Evolutionary conservation across 2,329 filamentous ascomycete species (phyloP).

Genomic region (Calonectria pteridis): DNA sequence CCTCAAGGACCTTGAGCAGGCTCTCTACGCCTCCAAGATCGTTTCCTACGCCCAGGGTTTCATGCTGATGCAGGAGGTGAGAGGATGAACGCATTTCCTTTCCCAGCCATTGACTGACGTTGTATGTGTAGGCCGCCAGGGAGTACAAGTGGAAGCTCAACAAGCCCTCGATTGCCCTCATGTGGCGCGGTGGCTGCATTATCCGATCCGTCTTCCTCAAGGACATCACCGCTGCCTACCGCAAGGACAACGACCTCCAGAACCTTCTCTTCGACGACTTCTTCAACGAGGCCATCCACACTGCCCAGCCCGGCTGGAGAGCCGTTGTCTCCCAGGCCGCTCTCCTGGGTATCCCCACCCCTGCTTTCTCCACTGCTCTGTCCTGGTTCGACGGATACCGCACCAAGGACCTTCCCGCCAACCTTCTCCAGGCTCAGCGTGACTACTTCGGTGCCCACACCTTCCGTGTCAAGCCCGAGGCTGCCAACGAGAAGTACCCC

Average conservation of each 20-base stretch:
- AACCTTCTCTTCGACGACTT: slow-evolving; percentile 99
- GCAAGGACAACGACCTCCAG: slow-evolving; percentile 92
- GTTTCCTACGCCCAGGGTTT: slow-evolving; percentile 99
- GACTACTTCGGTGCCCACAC: slow-evolving; percentile 99
- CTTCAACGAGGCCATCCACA: slow-evolving; percentile 99
- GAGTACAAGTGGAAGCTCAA: slow-evolving; percentile 99
- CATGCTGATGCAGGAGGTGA: slow-evolving; percentile 99
- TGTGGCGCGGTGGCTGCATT: slow-evolving; percentile 99
- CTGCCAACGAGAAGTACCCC: slow-evolving; percentile 82
- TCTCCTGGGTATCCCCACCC: slow-evolving; percentile 94
- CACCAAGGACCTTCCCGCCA: slow-evolving; percentile 96
- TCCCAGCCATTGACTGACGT: slow-evolving; percentile 12
- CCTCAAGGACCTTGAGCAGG: slow-evolving; percentile 97
- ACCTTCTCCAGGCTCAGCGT: slow-evolving; percentile 98
- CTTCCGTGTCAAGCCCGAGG: slow-evolving; percentile 88
- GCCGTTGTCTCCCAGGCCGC: slow-evolving; percentile 92
- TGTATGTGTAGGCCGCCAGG: slow-evolving; percentile 81
- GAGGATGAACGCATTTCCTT: slow-evolving; percentile 44
- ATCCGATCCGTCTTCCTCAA: slow-evolving; percentile 99
- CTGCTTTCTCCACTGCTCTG: slow-evolving; percentile 95
- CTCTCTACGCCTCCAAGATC: slow-evolving; percentile 99
- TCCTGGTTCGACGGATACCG: slow-evolving; percentile 99
- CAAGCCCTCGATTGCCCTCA: slow-evolving; percentile 99
- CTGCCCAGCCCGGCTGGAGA: slow-evolving; percentile 92
- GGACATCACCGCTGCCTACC: slow-evolving; percentile 98